Evolutionary conservation across 208 protist genomes (phyloP), one percentile per base, ranked within the genome.

Genomic region (Strigomonas galati): DNA sequence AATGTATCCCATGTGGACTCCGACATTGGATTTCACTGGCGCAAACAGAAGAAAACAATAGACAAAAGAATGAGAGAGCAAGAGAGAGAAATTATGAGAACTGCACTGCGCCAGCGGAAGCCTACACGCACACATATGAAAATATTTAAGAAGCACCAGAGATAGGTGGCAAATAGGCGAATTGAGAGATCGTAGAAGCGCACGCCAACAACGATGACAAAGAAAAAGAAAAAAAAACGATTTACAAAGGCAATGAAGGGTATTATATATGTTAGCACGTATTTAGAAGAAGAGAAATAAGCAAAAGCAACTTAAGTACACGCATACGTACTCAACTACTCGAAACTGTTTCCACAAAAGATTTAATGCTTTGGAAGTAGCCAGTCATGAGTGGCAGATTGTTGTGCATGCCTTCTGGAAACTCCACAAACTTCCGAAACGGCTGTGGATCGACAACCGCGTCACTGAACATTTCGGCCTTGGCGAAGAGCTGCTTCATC

Each of bases 381-480:
- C 84, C 85, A 9, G 65, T 37, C 53, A 78, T 70, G 21, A 81
- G 55, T 24, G 72, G 62, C 40, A 92, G 37, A 37, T 81, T 74
- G 67, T 95, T 93, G 77, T 97, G 92, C 17, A 31, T 71, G 17
- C 87, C 92, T 0, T 89, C 71, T n/a, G 73, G 52, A 51, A 95
- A 93, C 15, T 78, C 77, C 7, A 85, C 74, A 53, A 93, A 89
- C 37, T 64, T 69, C 7, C 82, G 80, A 28, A 85, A 48, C 30
- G 60, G 55, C 12, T 73, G 60, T 9, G 61, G 23, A 40, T 40
- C 35, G 10, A 40, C 28, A 14, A 66, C 61, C 2, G 67, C 46
- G 24, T 28, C 14, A 21, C 63, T 71, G 53, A 78, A 71, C 30
- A 65, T 44, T 28, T 69, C 49, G 21, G 83, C 70, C 5, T 62